Conservation (phyloP, 345 rosid species). For the Populus pruinosa region DNA sequence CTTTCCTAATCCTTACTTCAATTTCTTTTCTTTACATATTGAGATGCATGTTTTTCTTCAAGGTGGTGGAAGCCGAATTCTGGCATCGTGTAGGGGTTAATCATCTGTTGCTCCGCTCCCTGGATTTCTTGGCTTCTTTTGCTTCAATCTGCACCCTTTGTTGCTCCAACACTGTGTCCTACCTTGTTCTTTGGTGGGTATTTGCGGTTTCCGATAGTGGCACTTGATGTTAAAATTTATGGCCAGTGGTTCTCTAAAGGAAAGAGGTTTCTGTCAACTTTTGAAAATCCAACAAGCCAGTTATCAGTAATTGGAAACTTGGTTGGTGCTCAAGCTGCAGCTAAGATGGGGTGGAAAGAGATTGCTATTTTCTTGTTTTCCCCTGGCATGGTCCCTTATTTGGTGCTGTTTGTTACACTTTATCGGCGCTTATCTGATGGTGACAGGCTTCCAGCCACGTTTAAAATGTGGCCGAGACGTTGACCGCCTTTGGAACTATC, state of each 20-base stretch:
- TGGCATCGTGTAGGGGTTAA: conserved; percentile 26
- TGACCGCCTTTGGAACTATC: not conserved
- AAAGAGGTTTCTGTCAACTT: conserved; percentile 24
- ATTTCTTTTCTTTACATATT: conserved; percentile 22
- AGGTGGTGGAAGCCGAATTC: conserved; percentile 22
- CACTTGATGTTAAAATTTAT: conserved; percentile 28
- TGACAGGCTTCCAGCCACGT: conserved; percentile 19
- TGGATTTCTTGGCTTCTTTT: conserved; percentile 30
- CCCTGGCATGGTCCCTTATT: conserved; percentile 24
- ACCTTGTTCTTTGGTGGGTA: conserved; percentile 12
- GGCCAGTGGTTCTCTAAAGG: conserved; percentile 33
- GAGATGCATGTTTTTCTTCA: conserved; percentile 17
- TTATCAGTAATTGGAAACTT: conserved; percentile 30
- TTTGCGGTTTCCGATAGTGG: conserved; percentile 13
- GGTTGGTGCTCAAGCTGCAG: conserved; percentile 27
- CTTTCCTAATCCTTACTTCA: conserved; percentile 10
- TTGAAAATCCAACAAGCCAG: conserved; percentile 27
- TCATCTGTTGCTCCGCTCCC: conserved; percentile 24
- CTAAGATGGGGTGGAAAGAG: conserved; percentile 28
- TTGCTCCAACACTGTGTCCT: not conserved
- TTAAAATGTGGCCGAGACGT: not conserved
- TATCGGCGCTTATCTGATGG: conserved; percentile 19
- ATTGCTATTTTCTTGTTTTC: conserved; percentile 25
- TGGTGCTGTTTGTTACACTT: conserved; percentile 26
- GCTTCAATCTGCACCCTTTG: conserved; percentile 22